Evolutionary conservation across 768 basidiomycete genomes (phyloP).

Genomic region (Collybia mongolica): DNA sequence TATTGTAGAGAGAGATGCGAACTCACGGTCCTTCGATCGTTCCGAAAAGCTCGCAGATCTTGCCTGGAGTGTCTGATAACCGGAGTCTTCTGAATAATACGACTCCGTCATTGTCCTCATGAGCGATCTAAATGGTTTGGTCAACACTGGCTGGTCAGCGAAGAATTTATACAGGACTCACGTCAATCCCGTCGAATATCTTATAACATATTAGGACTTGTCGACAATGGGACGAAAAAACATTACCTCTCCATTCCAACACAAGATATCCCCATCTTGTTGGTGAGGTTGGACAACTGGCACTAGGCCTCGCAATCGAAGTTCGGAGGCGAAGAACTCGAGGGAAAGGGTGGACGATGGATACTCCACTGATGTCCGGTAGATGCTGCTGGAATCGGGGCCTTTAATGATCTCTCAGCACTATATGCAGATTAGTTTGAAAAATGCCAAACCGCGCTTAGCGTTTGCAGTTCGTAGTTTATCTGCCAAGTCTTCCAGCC

Average conservation of each 20-base stretch:
- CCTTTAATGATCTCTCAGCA: conserved; percentile 35
- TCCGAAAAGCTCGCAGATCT: conserved; percentile 53
- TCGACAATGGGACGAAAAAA: not conserved
- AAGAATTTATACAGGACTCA: conserved; percentile 23
- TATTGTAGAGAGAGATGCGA: not conserved
- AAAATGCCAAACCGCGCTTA: conserved; percentile 48
- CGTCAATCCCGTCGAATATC: conserved; percentile 82
- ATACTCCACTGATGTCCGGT: conserved; percentile 17
- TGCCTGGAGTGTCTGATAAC: conserved; percentile 27
- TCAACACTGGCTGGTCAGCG: not conserved
- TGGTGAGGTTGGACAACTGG: conserved; percentile 70
- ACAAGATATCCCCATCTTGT: conserved; percentile 56
- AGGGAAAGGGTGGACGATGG: conserved; percentile 23
- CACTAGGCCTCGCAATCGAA: conserved; percentile 63
- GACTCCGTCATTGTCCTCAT: conserved; percentile 72
- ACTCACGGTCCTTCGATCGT: conserved; percentile 81
- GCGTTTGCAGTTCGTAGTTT: conserved; percentile 50
- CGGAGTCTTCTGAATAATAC: conserved; percentile 41
- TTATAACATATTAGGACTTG: conserved; percentile 12
- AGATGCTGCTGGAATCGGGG: conserved; percentile 56
- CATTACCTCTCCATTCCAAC: conserved; percentile 85
- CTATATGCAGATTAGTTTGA: not conserved
- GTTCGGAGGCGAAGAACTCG: conserved; percentile 72
- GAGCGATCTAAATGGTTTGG: conserved; percentile 41
- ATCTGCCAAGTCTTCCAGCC: conserved; percentile 20